These are phyloP conservation scores for Diplodia scrobiculata DNA, from an alignment of 2,329 filamentous ascomycete genomes.

Conservation along the genomic window DNA sequence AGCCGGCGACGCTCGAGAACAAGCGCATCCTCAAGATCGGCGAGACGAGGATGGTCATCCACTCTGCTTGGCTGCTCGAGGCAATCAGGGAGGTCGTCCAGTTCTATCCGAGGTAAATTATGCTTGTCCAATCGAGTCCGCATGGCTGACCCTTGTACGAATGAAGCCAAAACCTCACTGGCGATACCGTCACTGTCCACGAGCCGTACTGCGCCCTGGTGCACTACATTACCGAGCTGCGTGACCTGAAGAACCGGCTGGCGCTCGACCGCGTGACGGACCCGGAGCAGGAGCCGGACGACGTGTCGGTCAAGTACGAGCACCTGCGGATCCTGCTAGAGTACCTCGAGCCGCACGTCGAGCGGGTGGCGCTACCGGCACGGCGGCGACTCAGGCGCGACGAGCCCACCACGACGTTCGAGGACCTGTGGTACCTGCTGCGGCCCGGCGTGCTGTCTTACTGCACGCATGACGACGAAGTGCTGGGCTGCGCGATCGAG, in stretches of 20 bases:
- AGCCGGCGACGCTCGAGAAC: constrained; percentile 15
- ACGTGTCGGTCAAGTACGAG: constrained; percentile 15
- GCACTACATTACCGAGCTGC: constrained; percentile 25
- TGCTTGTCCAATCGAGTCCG: background rate
- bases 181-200: constrained; percentile 17
- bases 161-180: constrained; percentile 23
- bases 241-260: constrained; percentile 5
- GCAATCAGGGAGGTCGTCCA: constrained; percentile 24
- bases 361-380: constrained; percentile 3
- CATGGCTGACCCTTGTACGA: background rate
- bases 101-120: constrained; percentile 20
- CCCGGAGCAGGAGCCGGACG: constrained; percentile 13
- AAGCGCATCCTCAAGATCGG: constrained; percentile 23
- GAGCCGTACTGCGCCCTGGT: constrained; percentile 20
- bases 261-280: constrained; percentile 7
- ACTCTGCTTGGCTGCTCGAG: constrained; percentile 19
- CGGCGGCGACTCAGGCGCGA: constrained; percentile 18
- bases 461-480: background rate
- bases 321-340: constrained; percentile 26
- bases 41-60: constrained; percentile 13
- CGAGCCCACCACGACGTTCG: constrained; percentile 14
- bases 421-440: constrained; percentile 27
- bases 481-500: constrained; percentile 22
- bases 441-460: constrained; percentile 16
- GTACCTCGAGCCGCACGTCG: constrained; percentile 20